These are phyloP conservation scores for Colletotrichum tanaceti DNA, from an alignment of 2,329 filamentous ascomycete genomes.

Conservation along the genomic window DNA sequence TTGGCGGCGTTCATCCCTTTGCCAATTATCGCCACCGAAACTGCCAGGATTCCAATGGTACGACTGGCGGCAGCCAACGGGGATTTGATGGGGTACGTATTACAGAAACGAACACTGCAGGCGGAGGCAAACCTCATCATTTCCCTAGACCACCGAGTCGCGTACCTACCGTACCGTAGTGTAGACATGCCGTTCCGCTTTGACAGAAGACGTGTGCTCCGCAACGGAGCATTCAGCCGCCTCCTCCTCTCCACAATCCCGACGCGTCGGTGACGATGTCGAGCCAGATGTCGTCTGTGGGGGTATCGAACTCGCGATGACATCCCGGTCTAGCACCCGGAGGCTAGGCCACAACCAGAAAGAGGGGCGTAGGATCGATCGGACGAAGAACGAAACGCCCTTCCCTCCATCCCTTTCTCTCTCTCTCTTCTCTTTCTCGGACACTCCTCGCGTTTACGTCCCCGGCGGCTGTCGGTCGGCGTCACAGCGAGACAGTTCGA, in stretches of 20 bases:
- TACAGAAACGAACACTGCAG: not conserved
- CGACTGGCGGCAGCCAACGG: not conserved
- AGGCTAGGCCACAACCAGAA: conserved; percentile 16
- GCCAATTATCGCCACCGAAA: not conserved
- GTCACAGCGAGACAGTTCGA: conserved; percentile 16
- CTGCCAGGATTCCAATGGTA: not conserved
- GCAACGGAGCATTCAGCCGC: not conserved
- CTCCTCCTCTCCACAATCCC: conserved; percentile 13
- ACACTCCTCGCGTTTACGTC: not conserved
- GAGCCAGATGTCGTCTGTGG: conserved; percentile 11
- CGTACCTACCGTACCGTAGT: too few species aligned
- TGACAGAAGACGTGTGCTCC: not conserved
- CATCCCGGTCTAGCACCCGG: not conserved
- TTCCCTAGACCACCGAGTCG: too few species aligned
- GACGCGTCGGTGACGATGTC: conserved; percentile 9
- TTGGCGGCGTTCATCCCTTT: not conserved
- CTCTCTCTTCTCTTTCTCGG: too few species aligned
- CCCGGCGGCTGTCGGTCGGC: conserved; percentile 5
- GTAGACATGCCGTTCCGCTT: not conserved
- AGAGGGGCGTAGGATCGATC: conserved; percentile 17
- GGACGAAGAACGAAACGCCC: conserved; percentile 9
- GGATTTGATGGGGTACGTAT: not conserved
- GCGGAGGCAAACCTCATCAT: not conserved
- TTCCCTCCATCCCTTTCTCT: too few species aligned
- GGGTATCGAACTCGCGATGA: conserved; percentile 19